These are phyloP conservation scores for Chrysoporthe deuterocubensis DNA, from an alignment of 2,329 filamentous ascomycete species.

Conservation along the genomic window DNA sequence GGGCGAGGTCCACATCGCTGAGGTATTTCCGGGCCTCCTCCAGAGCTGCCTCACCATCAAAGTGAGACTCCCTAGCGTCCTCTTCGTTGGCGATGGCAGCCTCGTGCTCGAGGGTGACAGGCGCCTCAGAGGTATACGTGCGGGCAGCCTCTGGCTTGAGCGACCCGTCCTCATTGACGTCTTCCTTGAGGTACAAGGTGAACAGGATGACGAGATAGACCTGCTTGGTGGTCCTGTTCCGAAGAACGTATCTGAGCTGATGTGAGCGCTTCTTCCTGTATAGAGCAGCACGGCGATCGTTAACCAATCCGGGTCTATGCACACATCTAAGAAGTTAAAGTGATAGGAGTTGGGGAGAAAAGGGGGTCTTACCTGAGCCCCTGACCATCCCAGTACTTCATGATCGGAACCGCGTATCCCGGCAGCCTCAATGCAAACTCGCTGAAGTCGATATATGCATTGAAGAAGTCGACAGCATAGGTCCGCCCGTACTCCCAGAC, in stretches of 20 bases:
- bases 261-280: slow-evolving; percentile 68
- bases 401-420: slow-evolving; percentile 72
- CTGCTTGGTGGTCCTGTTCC: slow-evolving; percentile 73
- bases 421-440: slow-evolving; percentile 74
- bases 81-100: slow-evolving; percentile 34
- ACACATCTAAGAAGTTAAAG: slow-evolving; percentile 12
- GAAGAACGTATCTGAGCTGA: slow-evolving; percentile 87
- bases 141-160: slow-evolving; percentile 49
- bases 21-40: slow-evolving; percentile 46
- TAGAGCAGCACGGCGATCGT: slow-evolving; percentile 26
- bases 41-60: slow-evolving; percentile 43
- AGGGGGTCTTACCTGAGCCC: slow-evolving; percentile 62
- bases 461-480: slow-evolving; percentile 75
- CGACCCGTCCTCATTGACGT: slow-evolving; percentile 62
- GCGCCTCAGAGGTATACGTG: slow-evolving; percentile 31
- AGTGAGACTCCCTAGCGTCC: slow-evolving; percentile 28
- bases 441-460: slow-evolving; percentile 85
- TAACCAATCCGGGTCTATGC: slow-evolving; percentile 30
- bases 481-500: slow-evolving; percentile 57
- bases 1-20: slow-evolving; percentile 33
- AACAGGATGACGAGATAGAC: slow-evolving; percentile 84
- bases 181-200: slow-evolving; percentile 72
- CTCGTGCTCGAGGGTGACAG: slow-evolving; percentile 36
- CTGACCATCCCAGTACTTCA: slow-evolving; percentile 82
- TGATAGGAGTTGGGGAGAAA: slow-evolving; percentile 29